Evolutionary conservation across 23 red algal species (phyloP).

Genomic region (Cyanidium caldarium): DNA sequence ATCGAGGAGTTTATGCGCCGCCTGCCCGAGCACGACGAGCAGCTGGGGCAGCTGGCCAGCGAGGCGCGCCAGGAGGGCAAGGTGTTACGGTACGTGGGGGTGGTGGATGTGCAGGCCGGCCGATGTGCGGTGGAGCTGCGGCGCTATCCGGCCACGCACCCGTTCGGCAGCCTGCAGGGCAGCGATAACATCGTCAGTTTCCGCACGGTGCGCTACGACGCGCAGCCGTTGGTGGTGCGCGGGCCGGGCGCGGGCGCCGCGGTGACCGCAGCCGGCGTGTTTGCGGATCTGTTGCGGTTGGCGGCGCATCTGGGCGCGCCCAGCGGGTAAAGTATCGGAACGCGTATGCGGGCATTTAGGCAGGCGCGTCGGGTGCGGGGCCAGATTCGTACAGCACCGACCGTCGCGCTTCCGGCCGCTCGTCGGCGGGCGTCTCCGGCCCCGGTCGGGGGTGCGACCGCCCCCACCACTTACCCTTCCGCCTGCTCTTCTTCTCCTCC

Average conservation of each 20-base stretch:
- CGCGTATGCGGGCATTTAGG: no score
- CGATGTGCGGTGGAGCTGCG: slow-evolving; percentile 53
- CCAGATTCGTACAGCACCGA: no score
- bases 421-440: no score
- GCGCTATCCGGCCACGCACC: slow-evolving; percentile 47
- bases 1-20: slow-evolving; percentile 50
- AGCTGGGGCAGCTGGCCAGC: slow-evolving; percentile 41
- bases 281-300: slow-evolving; percentile 73
- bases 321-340: slow-evolving; percentile 8
- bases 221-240: slow-evolving; percentile 77
- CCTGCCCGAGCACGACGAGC: slow-evolving; percentile 55
- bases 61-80: slow-evolving; percentile 44
- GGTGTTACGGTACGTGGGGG: slow-evolving; percentile 78
- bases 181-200: slow-evolving; percentile 91
- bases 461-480: no score
- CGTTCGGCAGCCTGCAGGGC: slow-evolving; percentile 79
- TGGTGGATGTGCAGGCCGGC: slow-evolving; percentile 33
- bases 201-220: slow-evolving; percentile 78
- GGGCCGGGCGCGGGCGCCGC: slow-evolving; percentile 86
- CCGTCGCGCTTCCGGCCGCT: no score
- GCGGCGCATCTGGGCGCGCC: slow-evolving; percentile 76
- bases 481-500: no score
- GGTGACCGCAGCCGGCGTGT: slow-evolving; percentile 91
- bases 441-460: no score
- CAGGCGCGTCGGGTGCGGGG: no score